These are phyloP conservation scores for Citeromyces matritensis DNA, from an alignment of 805 yeast species.

Conservation along the genomic window DNA sequence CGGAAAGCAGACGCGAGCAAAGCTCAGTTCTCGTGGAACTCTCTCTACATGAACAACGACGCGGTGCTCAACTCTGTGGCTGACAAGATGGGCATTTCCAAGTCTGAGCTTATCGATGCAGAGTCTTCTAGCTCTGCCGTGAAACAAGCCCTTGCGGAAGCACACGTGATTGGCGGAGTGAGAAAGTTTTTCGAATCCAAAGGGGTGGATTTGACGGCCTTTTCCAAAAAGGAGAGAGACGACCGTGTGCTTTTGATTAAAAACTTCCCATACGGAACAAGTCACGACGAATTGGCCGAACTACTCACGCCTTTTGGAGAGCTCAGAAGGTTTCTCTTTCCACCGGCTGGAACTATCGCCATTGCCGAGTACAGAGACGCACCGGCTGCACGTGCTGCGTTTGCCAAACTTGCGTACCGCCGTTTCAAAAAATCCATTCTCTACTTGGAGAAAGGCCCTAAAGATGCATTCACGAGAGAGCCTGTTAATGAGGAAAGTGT, in stretches of 20 bases:
- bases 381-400: constrained; percentile 80
- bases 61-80: constrained; percentile 91
- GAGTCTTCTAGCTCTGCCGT: constrained; percentile 82
- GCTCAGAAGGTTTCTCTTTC: constrained; percentile 71
- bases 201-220: constrained; percentile 73
- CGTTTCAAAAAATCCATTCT: constrained; percentile 78
- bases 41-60: constrained; percentile 79
- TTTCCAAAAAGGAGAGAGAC: constrained; percentile 55
- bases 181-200: constrained; percentile 72
- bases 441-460: constrained; percentile 91
- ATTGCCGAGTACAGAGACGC: constrained; percentile 77
- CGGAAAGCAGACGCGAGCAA: constrained; percentile 75
- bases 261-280: constrained; percentile 84
- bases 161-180: constrained; percentile 86
- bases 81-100: constrained; percentile 62
- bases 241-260: constrained; percentile 74
- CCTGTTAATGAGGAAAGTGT: constrained; percentile 21
- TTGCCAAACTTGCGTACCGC: constrained; percentile 73
- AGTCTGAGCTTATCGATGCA: constrained; percentile 78
- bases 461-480: constrained; percentile 53
- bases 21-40: constrained; percentile 88
- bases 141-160: constrained; percentile 94
- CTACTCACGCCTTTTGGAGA: constrained; percentile 72
- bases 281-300: constrained; percentile 66
- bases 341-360: constrained; percentile 94